These are phyloP conservation scores for Colletotrichum sp. DNA, from an alignment of 2,329 filamentous ascomycete genomes.

Conservation along the genomic window DNA sequence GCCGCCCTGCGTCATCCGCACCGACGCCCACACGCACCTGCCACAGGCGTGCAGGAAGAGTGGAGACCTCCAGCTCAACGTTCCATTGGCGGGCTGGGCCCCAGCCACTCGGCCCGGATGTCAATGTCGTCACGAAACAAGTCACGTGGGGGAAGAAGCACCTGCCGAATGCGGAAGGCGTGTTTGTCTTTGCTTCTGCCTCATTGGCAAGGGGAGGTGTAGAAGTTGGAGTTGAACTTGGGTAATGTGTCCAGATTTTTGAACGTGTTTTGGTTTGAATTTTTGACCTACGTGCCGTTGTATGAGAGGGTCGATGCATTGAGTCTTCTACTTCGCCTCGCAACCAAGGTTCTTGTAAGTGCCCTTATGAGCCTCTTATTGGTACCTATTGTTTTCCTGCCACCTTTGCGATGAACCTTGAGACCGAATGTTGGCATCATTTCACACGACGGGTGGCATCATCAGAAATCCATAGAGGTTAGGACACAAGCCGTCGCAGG, in stretches of 20 bases:
- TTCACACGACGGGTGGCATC: fast-evolving
- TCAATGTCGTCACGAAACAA: conserved; percentile 13
- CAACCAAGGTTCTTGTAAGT: neutral
- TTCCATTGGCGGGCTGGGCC: neutral
- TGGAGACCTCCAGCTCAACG: neutral
- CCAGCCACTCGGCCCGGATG: neutral
- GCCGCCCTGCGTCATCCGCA: conserved; percentile 15
- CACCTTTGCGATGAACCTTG: neutral
- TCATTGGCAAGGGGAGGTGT: neutral
- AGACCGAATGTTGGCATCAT: fast-evolving
- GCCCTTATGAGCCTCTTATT: neutral
- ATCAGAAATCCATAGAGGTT: neutral
- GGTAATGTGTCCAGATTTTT: neutral
- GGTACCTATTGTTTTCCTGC: neutral
- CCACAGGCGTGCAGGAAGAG: neutral
- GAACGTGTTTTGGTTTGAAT: neutral
- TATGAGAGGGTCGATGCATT: neutral
- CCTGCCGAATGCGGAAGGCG: neutral
- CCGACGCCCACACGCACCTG: neutral
- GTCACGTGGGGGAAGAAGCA: conserved; percentile 1
- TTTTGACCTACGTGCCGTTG: neutral
- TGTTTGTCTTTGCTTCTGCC: neutral
- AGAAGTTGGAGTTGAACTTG: neutral
- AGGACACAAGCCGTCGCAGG: neutral
- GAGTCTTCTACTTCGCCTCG: neutral